Conservation (phyloP, 768 basidiomycete species). For the Coprinellus micaceus region DNA sequence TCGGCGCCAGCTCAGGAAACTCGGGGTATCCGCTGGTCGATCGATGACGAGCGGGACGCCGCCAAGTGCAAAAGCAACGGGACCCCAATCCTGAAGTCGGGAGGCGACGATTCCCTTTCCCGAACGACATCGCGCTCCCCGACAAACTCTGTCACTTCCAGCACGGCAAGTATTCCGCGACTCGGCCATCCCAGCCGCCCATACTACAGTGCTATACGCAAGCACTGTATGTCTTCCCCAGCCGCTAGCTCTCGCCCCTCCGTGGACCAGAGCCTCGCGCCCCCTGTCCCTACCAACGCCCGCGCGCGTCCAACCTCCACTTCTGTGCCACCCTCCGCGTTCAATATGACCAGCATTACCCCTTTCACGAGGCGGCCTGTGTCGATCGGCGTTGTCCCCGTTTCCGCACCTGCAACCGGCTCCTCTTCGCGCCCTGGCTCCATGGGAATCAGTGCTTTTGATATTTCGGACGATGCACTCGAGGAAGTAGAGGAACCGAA, state of each 20-base stretch:
- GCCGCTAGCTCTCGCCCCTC: slow-evolving; percentile 2
- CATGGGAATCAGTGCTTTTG: slow-evolving; percentile 6
- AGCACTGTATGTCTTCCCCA: slow-evolving; percentile 10
- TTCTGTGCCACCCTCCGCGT: slow-evolving; percentile 1
- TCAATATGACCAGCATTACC: neutral
- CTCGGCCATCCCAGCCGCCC: slow-evolving; percentile 15
- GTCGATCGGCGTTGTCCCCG: slow-evolving; percentile 3
- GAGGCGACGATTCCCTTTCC: neutral
- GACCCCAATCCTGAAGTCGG: neutral
- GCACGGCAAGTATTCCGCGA: slow-evolving; percentile 5
- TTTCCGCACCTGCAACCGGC: neutral
- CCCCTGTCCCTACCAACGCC: neutral
- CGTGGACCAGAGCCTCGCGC: neutral
- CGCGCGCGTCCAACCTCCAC: neutral
- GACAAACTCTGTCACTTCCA: neutral
- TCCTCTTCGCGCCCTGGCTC: neutral
- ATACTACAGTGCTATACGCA: slow-evolving; percentile 16
- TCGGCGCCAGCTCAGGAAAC: neutral
- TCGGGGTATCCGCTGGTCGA: neutral
- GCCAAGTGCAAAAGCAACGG: neutral
- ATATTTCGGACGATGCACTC: neutral
- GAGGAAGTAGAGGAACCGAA: slow-evolving; percentile 1
- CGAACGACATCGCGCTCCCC: neutral
- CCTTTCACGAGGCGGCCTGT: slow-evolving; percentile 7
- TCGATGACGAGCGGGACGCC: neutral